Evolutionary conservation across 345 rosid genomes (phyloP).

Genomic region (Brassica nigra): DNA sequence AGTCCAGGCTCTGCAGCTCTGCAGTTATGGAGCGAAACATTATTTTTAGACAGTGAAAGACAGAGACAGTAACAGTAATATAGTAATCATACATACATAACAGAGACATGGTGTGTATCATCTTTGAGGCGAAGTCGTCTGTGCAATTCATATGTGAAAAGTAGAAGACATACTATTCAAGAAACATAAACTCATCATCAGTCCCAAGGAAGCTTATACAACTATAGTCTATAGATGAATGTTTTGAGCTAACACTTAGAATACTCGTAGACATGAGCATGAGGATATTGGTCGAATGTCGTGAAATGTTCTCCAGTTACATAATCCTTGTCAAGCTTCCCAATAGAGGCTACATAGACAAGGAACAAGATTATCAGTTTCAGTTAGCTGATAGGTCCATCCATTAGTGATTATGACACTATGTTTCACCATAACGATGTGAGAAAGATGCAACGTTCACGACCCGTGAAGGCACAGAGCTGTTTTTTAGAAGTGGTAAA

Average conservation of each 20-base stretch:
- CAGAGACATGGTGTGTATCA: constrained; percentile 54
- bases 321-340: constrained; percentile 56
- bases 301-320: constrained; percentile 55
- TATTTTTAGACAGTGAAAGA: background rate
- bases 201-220: background rate
- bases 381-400: background rate
- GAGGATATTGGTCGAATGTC: constrained; percentile 55
- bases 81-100: constrained; percentile 62
- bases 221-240: background rate
- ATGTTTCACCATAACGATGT: constrained; percentile 49
- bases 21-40: constrained; percentile 17
- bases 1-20: constrained; percentile 89
- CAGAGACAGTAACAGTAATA: background rate
- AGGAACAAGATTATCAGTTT: background rate
- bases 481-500: constrained; percentile 71
- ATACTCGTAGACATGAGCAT: constrained; percentile 58
- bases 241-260: constrained; percentile 67
- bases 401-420: background rate
- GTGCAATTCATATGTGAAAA: constrained; percentile 78
- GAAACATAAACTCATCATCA: constrained; percentile 21
- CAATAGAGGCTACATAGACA: constrained; percentile 47
- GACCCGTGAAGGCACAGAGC: constrained; percentile 72
- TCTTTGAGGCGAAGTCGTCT: constrained; percentile 54
- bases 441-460: constrained; percentile 88
- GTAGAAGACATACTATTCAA: constrained; percentile 64